These are phyloP conservation scores for Neoascochyta sp. DNA, from an alignment of 2,329 filamentous ascomycete genomes.

Conservation along the genomic window DNA sequence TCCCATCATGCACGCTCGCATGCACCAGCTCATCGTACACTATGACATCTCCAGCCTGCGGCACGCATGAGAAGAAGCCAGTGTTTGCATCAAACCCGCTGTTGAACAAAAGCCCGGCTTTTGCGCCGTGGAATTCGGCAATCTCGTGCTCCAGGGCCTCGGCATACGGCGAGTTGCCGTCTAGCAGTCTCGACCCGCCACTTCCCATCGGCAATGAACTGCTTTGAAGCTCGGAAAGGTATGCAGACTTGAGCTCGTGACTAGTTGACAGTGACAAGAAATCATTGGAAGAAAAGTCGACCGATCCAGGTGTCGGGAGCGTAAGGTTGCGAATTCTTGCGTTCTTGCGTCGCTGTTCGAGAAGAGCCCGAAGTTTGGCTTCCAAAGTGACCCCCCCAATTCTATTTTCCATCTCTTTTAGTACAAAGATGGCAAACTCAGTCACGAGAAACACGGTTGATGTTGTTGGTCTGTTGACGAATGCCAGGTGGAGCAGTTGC, in stretches of 20 bases:
- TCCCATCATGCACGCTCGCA: slow-evolving; percentile 72
- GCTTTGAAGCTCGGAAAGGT: slow-evolving; percentile 45
- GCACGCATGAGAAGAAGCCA: slow-evolving; percentile 47
- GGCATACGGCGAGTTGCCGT: slow-evolving; percentile 61
- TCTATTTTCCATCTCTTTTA: slow-evolving; percentile 11
- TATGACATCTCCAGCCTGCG: slow-evolving; percentile 50
- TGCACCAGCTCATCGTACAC: slow-evolving; percentile 71
- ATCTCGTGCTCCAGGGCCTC: slow-evolving; percentile 58
- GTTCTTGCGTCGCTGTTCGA: slow-evolving; percentile 41
- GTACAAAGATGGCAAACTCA: too few relatives aligned
- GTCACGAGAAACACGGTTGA: too few relatives aligned
- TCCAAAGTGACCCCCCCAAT: slow-evolving; percentile 14
- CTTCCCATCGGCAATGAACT: slow-evolving; percentile 49
- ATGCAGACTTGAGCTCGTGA: slow-evolving; percentile 46
- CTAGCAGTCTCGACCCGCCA: slow-evolving; percentile 60
- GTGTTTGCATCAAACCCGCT: slow-evolving; percentile 53
- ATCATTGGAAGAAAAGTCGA: slow-evolving; percentile 65
- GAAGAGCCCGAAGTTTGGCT: slow-evolving; percentile 19
- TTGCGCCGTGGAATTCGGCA: slow-evolving; percentile 58
- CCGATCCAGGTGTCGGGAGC: slow-evolving; percentile 29
- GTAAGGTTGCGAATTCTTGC: slow-evolving; percentile 34
- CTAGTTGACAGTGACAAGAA: slow-evolving; percentile 58
- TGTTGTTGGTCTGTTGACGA: too few relatives aligned
- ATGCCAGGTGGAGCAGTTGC: too few relatives aligned
- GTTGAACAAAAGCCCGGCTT: slow-evolving; percentile 57